phyloP scores from a whole-genome alignment of 257 asterid species.

The Lavandula angustifolia region DNA sequence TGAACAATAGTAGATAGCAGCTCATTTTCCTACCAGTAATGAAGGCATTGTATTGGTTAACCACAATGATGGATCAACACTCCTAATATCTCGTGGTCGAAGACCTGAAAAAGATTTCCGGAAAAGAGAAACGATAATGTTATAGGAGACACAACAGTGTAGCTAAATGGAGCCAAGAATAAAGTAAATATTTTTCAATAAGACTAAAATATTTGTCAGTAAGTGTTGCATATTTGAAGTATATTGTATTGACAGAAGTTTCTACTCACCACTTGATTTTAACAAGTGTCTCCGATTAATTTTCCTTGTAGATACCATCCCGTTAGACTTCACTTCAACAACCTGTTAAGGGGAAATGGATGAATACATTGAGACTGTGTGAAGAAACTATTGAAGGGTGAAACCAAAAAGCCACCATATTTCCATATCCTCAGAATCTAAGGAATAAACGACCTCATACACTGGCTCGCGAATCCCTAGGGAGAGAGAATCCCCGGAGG shows the following conservation, averaged over 20 bases:
- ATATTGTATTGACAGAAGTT: background rate
- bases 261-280: conserved; percentile 84
- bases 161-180: conserved; percentile 18
- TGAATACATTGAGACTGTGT: conserved; percentile 11
- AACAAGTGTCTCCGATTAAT: conserved; percentile 77
- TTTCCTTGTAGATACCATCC: conserved; percentile 82
- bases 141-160: conserved; percentile 6
- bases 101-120: conserved; percentile 54
- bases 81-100: conserved; percentile 94
- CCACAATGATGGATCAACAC: conserved; percentile 99
- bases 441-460: conserved; percentile 65
- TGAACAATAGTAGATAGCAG: conserved; percentile 10
- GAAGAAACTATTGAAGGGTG: background rate
- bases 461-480: conserved; percentile 95
- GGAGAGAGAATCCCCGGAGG: conserved; percentile 63
- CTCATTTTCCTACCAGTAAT: conserved; percentile 57
- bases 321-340: conserved; percentile 82
- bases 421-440: background rate
- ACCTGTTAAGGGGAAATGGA: conserved; percentile 56
- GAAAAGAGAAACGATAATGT: conserved; percentile 19
- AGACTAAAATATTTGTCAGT: background rate
- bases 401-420: background rate
- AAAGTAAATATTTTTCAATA: background rate
- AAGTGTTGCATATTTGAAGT: conserved; percentile 6
- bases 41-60: conserved; percentile 95